phyloP scores from a whole-genome alignment of 1,139 yeast genomes.

The Saccharomycopsis crataegensis region DNA sequence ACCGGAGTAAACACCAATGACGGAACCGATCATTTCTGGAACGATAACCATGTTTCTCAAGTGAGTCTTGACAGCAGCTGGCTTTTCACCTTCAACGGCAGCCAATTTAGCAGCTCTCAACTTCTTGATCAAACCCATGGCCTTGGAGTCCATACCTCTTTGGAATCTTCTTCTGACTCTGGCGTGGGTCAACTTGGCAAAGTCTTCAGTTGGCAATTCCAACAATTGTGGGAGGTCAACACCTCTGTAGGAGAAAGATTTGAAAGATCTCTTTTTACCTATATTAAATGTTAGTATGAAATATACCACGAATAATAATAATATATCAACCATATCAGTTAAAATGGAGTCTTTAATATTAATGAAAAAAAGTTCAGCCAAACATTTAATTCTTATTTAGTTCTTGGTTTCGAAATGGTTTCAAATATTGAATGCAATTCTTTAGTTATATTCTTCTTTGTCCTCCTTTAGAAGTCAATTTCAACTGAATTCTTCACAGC shows the following conservation, averaged over 20 bases:
- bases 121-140: constrained; percentile 96
- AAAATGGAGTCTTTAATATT: not conserved
- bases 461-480: too few relatives aligned
- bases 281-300: constrained; percentile 15
- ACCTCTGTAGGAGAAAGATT: constrained; percentile 98
- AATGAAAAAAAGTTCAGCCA: not conserved
- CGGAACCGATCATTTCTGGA: constrained; percentile 99
- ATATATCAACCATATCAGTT: not conserved
- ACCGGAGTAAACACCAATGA: constrained; percentile 99
- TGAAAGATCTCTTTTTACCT: constrained; percentile 86
- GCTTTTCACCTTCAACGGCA: constrained; percentile 92
- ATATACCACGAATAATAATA: not conserved
- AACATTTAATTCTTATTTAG: too few relatives aligned
- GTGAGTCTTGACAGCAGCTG: constrained; percentile 97
- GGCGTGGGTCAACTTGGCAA: constrained; percentile 93
- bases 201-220: constrained; percentile 94
- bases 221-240: constrained; percentile 93
- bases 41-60: constrained; percentile 98
- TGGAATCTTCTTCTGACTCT: constrained; percentile 99
- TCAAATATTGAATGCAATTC: too few relatives aligned
- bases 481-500: too few relatives aligned
- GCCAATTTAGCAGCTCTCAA: constrained; percentile 96
- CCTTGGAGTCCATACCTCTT: constrained; percentile 94
- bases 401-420: too few relatives aligned
- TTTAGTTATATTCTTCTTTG: too few relatives aligned